These are phyloP conservation scores for Urtica urens DNA, from an alignment of 306 rosid species.

Conservation along the genomic window DNA sequence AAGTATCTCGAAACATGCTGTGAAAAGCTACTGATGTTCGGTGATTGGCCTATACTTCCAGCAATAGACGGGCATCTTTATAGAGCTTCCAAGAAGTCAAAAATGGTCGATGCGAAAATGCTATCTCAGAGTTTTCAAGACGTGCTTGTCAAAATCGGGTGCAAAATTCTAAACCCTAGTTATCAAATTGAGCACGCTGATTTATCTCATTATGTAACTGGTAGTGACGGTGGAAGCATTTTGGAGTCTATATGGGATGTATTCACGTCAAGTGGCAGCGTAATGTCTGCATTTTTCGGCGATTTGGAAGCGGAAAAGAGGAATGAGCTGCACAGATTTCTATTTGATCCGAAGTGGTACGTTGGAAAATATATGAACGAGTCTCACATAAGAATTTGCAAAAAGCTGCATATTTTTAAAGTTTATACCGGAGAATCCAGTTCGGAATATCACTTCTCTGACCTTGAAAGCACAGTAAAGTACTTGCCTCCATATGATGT, in stretches of 20 bases:
- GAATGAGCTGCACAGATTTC: slow-evolving; percentile 65
- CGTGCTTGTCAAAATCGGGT: slow-evolving; percentile 63
- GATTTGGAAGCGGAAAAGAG: slow-evolving; percentile 55
- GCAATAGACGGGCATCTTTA: slow-evolving; percentile 64
- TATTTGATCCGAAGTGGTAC: slow-evolving; percentile 90
- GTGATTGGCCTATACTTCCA: slow-evolving; percentile 95
- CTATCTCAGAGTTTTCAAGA: slow-evolving; percentile 44
- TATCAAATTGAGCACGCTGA: slow-evolving; percentile 63
- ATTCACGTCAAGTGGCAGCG: slow-evolving; percentile 34
- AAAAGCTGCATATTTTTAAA: slow-evolving; percentile 63
- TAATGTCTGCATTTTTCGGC: slow-evolving; percentile 36
- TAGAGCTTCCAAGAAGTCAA: slow-evolving; percentile 55
- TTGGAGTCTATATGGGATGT: slow-evolving; percentile 54
- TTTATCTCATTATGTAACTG: slow-evolving; percentile 55
- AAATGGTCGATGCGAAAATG: slow-evolving; percentile 54
- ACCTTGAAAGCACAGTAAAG: slow-evolving; percentile 63
- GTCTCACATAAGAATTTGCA: slow-evolving; percentile 42
- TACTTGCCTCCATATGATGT: slow-evolving; percentile 70
- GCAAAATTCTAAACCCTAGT: slow-evolving; percentile 49
- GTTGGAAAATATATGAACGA: slow-evolving; percentile 52
- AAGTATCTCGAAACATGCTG: slow-evolving; percentile 50
- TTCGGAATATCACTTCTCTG: slow-evolving; percentile 49
- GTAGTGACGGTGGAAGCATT: slow-evolving; percentile 56
- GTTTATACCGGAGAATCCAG: slow-evolving; percentile 47
- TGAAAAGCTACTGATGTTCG: slow-evolving; percentile 42